A percentile compares a stretch with the other conserved stretches of the same genome.
Conservation (phyloP, 371 early-diverging fungal genomes). For the Mucor plumbeus region DNA sequence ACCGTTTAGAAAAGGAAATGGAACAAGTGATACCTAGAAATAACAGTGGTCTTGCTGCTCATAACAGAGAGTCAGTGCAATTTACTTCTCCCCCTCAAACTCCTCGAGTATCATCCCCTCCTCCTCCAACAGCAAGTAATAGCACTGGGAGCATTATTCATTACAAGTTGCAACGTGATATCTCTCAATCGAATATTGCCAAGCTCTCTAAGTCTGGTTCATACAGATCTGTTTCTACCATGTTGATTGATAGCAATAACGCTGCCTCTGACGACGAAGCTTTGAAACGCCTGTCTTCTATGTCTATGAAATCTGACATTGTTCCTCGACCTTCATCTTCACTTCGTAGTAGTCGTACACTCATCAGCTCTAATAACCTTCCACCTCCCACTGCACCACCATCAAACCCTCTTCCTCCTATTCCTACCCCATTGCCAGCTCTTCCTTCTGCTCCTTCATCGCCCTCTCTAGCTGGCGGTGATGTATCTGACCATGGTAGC, state of each 20-base stretch:
- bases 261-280: constrained; percentile 24
- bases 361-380: constrained; percentile 9
- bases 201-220: constrained; percentile 46
- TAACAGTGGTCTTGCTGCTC: constrained; percentile 5
- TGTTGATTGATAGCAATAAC: constrained; percentile 15
- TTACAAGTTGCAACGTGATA: constrained; percentile 34
- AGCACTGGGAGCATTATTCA: constrained; percentile 24
- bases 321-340: constrained; percentile 24
- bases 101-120: constrained; percentile 38
- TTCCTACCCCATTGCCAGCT: constrained; percentile 46
- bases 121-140: constrained; percentile 14
- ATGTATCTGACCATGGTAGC: background rate
- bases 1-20: constrained; percentile 55
- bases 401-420: constrained; percentile 54
- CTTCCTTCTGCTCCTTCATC: constrained; percentile 26
- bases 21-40: constrained; percentile 50
- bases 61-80: constrained; percentile 28
- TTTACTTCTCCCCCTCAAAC: constrained; percentile 51
- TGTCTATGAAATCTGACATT: constrained; percentile 29
- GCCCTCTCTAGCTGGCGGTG: background rate
- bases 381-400: constrained; percentile 58
- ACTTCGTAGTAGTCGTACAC: constrained; percentile 23
- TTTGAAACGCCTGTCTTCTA: constrained; percentile 23
- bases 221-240: constrained; percentile 27
- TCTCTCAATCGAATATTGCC: constrained; percentile 31